Evolutionary conservation across 306 rosid species (phyloP).

Genomic region (Acmispon strigosus): DNA sequence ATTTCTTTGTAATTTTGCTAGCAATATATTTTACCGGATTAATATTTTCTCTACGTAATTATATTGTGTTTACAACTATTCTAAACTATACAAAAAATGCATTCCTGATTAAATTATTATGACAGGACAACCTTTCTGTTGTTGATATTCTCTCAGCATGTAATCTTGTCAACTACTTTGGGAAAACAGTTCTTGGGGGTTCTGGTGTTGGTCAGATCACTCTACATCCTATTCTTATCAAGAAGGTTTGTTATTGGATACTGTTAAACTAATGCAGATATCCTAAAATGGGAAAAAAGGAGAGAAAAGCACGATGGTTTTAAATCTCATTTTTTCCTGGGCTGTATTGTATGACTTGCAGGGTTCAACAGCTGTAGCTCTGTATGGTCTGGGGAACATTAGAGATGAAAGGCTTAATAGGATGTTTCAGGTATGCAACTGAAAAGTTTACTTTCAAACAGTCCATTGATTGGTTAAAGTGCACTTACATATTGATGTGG

Average conservation of each 20-base stretch:
- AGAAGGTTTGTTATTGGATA: slow-evolving; percentile 57
- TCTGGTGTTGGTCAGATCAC: slow-evolving; percentile 98
- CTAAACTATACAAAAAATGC: slow-evolving; percentile 9
- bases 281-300: background rate
- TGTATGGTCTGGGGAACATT: slow-evolving; percentile 94
- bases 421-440: slow-evolving; percentile 83
- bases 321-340: slow-evolving; percentile 8
- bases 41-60: background rate
- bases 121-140: slow-evolving; percentile 98
- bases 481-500: slow-evolving; percentile 1
- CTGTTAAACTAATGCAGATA: slow-evolving; percentile 10
- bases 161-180: slow-evolving; percentile 96
- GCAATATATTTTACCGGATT: background rate
- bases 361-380: slow-evolving; percentile 94
- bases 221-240: slow-evolving; percentile 82
- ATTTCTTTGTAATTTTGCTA: background rate
- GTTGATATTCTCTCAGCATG: slow-evolving; percentile 97
- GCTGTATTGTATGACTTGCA: slow-evolving; percentile 32
- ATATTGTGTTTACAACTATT: slow-evolving; percentile 15
- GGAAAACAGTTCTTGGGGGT: slow-evolving; percentile 94
- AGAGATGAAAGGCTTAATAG: slow-evolving; percentile 97
- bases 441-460: slow-evolving; percentile 11
- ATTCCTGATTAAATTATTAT: slow-evolving; percentile 30
- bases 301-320: slow-evolving; percentile 1
- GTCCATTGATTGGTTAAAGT: slow-evolving; percentile 13